Evolutionary conservation across 768 basidiomycete genomes (phyloP), one percentile per base, ranked within the genome.

Genomic region (Lactifluus subvellereus): DNA sequence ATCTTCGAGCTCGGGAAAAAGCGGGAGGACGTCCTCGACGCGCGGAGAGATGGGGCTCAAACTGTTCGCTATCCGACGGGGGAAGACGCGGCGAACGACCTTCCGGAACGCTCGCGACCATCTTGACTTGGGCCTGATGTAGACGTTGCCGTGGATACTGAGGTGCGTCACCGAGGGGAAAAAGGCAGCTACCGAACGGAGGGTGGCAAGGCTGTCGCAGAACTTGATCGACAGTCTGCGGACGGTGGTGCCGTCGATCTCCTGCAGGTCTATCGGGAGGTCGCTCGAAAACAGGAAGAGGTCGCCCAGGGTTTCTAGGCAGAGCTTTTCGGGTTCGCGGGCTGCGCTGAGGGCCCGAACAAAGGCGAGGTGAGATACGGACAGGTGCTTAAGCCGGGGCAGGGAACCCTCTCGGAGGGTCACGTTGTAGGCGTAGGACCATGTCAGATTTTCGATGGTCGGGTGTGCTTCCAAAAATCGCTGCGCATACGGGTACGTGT

Each of bases 281-380:
- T 64, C 63, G 33, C 38, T 59, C n/a, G 63, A 64, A 43, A 64
- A 64, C n/a, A 64, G 54, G 42, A 64, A 64, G 48, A 64, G 63
- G 11, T 64, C 63, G 14, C 63, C 63, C 42, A 64, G 59, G 16
- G 63, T 64, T 42, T 64, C 58, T 14, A 64, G 40, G 33, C 38
- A 35, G 27, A 64, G 63, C 48, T 49, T 59, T 13, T 43, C 59
- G 1, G 62, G 53, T 9, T 33, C 54, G 18, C 63, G 63, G 33
- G 63, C 63, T 1, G 42, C 49, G 49, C 63, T 60, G 40, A 64
- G 58, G n/a, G 63, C 63, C 27, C 63, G 63, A 13, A 64, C 58
- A 10, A 64, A 64, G 48, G 58, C 48, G n/a, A 64, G 57, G 42
- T 64, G 63, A 9, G 63, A 60, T 48, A 64, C 63, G 40, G 58